Evolutionary conservation across 1,139 yeast species (phyloP), one percentile per base, ranked within the genome.

Genomic region (Suhomyces ambrosiae): DNA sequence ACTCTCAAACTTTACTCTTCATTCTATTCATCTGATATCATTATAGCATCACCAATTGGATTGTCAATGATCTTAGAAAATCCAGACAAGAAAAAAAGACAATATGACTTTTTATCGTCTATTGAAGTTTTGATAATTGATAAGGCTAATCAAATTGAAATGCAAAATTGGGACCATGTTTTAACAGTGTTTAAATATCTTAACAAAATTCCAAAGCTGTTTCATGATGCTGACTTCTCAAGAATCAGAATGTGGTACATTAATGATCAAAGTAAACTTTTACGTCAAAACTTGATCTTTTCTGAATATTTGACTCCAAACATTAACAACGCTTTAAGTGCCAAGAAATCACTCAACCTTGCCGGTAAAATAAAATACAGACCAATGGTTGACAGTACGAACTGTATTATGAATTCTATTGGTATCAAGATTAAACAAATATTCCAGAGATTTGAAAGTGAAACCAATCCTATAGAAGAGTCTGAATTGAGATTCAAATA

Each of bases 121-220:
- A 85, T 92, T 47, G 98, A 92, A 60, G 61, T 94, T 6, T 63
- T 83, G 30, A 67, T 90, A 19, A 65, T 89, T 26, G 98, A 92
- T 60, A 86, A 84, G 52, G 81, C 95, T 7, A 89, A 89, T 55
- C 88, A 90, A 28, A 72, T 90, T 45, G 87, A 86, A 56, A 86
- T 86, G 86, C 98, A 94, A 63, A 89, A 90, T 53, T 86, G 97
- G 92, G 86, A 86, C 27, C 96, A 92, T 63, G 75, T 92, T 5
- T 74, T 71, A 27, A 74, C 82, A 0, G 76, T 90, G n/a, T 68
- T 83, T 52, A 80, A 82, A 46, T 80, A 84, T 55, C 52, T 89
- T 41, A 89, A 89, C 61, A 68, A 74, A 42, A 79, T 88, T 30
- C 98, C 98, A 5, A 76, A 76, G 45, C 73, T 76, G 36, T 83